phyloP scores from a whole-genome alignment of 495 filamentous ascomycete species.

The Hypoxylon rickii region DNA sequence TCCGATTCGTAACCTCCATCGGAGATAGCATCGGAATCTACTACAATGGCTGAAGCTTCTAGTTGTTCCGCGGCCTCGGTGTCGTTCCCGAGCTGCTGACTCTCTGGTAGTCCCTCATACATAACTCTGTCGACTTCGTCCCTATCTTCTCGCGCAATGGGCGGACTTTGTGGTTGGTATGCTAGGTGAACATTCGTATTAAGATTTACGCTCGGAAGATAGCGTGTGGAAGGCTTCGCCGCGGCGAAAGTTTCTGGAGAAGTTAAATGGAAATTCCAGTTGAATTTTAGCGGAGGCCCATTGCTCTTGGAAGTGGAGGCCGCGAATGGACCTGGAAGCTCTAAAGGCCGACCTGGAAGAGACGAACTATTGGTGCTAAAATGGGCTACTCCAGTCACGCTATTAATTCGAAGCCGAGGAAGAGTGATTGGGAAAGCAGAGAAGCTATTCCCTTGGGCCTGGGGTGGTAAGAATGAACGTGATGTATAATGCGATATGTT shows the following conservation, averaged over 20 bases:
- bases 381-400: constrained; percentile 3
- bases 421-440: constrained; percentile 8
- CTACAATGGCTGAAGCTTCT: constrained; percentile 27
- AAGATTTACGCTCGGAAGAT: constrained; percentile 1
- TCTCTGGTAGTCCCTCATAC: neutral
- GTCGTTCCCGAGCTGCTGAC: constrained; percentile 9
- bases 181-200: constrained; percentile 18
- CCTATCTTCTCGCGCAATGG: constrained; percentile 18
- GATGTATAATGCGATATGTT: constrained; percentile 21
- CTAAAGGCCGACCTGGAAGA: constrained; percentile 1
- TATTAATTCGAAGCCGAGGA: constrained; percentile 18
- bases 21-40: constrained; percentile 14
- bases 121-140: neutral
- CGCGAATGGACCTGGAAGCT: neutral
- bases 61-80: constrained; percentile 28
- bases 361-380: constrained; percentile 8
- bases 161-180: neutral
- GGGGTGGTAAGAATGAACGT: neutral
- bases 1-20: constrained; percentile 57
- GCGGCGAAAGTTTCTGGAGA: constrained; percentile 9
- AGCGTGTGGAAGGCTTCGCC: constrained; percentile 2
- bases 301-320: constrained; percentile 5
- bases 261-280: constrained; percentile 15
- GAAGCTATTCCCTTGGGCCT: neutral
- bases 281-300: constrained; percentile 14